These are phyloP conservation scores for Cutaneotrichosporon dermatis DNA, from an alignment of 1,284 basidiomycete species.

Conservation along the genomic window DNA sequence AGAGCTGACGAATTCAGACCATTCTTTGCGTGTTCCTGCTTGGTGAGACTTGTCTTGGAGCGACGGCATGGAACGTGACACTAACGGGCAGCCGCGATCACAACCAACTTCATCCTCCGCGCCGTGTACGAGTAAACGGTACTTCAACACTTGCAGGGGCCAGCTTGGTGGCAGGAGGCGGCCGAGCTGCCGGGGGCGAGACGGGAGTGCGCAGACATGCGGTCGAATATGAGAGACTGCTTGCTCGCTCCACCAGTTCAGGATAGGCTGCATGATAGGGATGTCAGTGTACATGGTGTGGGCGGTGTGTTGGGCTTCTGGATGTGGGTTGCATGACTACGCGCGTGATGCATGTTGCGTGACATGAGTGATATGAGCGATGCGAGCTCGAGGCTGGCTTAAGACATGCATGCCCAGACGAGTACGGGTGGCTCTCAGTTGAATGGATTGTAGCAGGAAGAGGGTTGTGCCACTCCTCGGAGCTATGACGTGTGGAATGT, in stretches of 20 bases:
- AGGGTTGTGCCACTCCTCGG: not conserved
- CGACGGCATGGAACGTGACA: not conserved
- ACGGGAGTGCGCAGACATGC: not conserved
- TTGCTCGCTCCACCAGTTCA: too few species aligned
- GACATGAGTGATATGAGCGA: not conserved
- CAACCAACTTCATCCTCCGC: slow-evolving; percentile 78
- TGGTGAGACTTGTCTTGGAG: slow-evolving; percentile 53
- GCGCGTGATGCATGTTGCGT: not conserved
- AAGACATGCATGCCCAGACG: not conserved
- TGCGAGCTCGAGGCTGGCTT: too few species aligned
- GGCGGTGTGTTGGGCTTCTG: too few species aligned
- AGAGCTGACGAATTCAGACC: slow-evolving; percentile 56
- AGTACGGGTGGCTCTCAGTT: not conserved
- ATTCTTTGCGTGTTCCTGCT: slow-evolving; percentile 78
- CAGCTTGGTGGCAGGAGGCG: not conserved
- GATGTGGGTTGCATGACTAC: too few species aligned
- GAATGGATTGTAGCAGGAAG: not conserved
- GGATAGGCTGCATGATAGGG: too few species aligned
- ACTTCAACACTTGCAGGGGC: not conserved
- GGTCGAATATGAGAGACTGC: too few species aligned
- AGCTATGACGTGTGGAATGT: slow-evolving; percentile 8
- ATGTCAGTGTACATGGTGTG: too few species aligned
- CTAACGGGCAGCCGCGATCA: slow-evolving; percentile 64
- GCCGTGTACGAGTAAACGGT: slow-evolving; percentile 30
- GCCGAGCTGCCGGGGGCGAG: not conserved